Evolutionary conservation across 2,329 filamentous ascomycete genomes (phyloP), one percentile per base, ranked within the genome.

Genomic region (Cadophora sp.): DNA sequence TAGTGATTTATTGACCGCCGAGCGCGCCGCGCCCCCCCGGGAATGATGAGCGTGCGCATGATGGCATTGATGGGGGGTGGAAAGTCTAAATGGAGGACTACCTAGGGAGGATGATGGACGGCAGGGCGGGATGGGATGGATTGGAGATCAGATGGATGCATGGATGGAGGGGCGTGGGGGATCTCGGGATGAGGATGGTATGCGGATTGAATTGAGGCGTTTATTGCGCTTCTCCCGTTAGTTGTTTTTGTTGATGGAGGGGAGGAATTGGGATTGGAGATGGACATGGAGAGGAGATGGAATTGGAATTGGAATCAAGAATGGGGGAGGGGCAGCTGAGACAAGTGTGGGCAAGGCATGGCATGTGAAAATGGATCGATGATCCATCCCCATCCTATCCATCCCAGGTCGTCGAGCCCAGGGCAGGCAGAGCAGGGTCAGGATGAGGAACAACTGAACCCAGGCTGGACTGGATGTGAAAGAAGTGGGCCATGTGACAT

Each of bases 401-500:
- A n/a, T n/a, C n/a, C n/a, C n/a, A n/a, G n/a, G n/a, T n/a, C n/a
- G n/a, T n/a, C n/a, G n/a, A n/a, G n/a, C n/a, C n/a, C n/a, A n/a
- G n/a, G n/a, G n/a, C n/a, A n/a, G n/a, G n/a, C n/a, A n/a, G n/a
- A n/a, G n/a, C 16, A 11, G 14, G 14, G n/a, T 16, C 20, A 22
- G 6, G 22, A 51, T 22, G 22, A 27, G 27, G 24, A 51, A 18
- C n/a, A n/a, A n/a, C n/a, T n/a, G 22, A 27, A 50, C 27, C 27
- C 6, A 6, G 27, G 4, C 27, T 30, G 27, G 47, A 50, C 5
- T 20, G 47, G 20, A 22, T 20, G 7, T 2, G 6, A 36, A 20
- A 39, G 53, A 22, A 56, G 53, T 39, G 53, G 18, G 53, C 53
- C 53, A 56, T 56, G 53, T 56, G 53, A 56, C 53, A 30, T 39